phyloP scores from a whole-genome alignment of 768 basidiomycete species.

The Leccinum sublutescens region DNA sequence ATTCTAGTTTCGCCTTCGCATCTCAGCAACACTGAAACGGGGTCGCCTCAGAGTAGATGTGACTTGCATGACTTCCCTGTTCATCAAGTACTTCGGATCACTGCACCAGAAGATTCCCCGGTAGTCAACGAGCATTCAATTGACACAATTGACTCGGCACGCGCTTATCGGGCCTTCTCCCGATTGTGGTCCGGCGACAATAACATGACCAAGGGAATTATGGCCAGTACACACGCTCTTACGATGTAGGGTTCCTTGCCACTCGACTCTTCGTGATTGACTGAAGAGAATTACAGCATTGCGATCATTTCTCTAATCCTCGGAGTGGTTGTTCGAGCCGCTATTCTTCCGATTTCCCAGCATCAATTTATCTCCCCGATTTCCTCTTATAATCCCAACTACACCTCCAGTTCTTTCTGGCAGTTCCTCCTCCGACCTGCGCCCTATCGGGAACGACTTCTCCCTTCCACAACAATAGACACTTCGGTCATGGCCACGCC shows the following conservation, averaged over 20 bases:
- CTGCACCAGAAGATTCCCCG: conserved; percentile 29
- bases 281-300: conserved; percentile 44
- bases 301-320: conserved; percentile 69
- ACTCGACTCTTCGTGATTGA: conserved; percentile 6
- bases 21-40: conserved; percentile 25
- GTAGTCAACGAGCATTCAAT: conserved; percentile 51
- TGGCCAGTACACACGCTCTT: conserved; percentile 55
- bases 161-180: conserved; percentile 45
- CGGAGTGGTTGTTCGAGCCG: conserved; percentile 41
- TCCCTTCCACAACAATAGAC: conserved; percentile 29
- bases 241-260: conserved; percentile 53
- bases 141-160: conserved; percentile 40
- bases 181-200: conserved; percentile 41
- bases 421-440: conserved; percentile 41
- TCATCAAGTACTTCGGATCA: conserved; percentile 41
- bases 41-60: conserved; percentile 41
- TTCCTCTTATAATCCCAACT: conserved; percentile 19
- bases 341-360: conserved; percentile 19
- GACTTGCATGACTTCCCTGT: conserved; percentile 42
- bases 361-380: conserved; percentile 20
- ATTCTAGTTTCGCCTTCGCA: conserved; percentile 38
- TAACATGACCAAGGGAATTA: conserved; percentile 33
- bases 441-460: conserved; percentile 39
- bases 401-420: conserved; percentile 37
- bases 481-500: conserved; percentile 31